Base-by-base conservation (phyloP, 1,284 basidiomycete genomes). In the Boletellus sp. region DNA sequence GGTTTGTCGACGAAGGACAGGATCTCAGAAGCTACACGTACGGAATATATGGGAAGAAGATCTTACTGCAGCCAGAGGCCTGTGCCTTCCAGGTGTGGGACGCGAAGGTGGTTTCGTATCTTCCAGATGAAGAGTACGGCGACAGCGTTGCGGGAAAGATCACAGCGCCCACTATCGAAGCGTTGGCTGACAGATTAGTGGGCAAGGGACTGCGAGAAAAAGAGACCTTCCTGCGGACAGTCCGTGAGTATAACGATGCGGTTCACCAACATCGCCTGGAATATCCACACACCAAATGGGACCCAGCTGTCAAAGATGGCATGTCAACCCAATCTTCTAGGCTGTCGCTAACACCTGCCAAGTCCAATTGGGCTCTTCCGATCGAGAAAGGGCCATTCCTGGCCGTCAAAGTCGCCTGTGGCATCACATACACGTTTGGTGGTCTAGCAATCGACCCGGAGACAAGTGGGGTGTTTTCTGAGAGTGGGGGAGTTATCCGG, bases 1-100 rank as follows among this genome's bases (percentile, higher is more conserved):
- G 85, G 15, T 87, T 86, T 59, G 83, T 85, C 13, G 83, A 86
- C 57, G 85, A 87, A 64, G 84, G 84, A 40, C 77, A 78, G 56
- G 84, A 87, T 66, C 85, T 80, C 62, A 76, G 85, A 43, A 86
- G 84, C 63, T 86, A 82, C 58, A 87, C 84, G 2, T 87, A 87
- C 57, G 83, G 84, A 16, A 81, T 79, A 63, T 85, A 82, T 56
- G 84, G 83, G 5, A 73, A 72, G 37, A 78, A 76, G 43, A 82
- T 86, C 47, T 70, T 86, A 44, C 55, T 64, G 18, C 82, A 87
- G 60, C 81, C 80, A 1, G 77, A 73, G 16, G 78, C 80, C 6
- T 74, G 69, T 55, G 84, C 77, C 8, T 86, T 85, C 61, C 85
- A 87, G 60, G 65, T 86, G 8, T 86, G 75, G 75, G 83, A 85